Evolutionary conservation across 495 filamentous ascomycete genomes (phyloP).

Genomic region (Darksidea phi): DNA sequence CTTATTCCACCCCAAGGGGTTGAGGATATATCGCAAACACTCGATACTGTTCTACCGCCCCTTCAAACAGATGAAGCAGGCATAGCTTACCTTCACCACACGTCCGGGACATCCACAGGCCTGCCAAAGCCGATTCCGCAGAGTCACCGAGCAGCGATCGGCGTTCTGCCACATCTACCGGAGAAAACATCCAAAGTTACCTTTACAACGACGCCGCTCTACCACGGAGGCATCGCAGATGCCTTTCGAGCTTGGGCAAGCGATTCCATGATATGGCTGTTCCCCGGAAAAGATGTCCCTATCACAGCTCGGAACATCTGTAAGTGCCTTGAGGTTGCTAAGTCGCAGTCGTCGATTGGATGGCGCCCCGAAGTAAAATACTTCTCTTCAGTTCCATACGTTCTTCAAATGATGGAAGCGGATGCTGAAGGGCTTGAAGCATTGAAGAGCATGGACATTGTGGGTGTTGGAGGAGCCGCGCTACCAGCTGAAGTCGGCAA

Average conservation of each 20-base stretch:
- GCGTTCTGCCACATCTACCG: conserved; percentile 48
- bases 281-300: conserved; percentile 50
- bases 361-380: conserved; percentile 43
- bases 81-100: conserved; percentile 42
- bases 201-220: conserved; percentile 63
- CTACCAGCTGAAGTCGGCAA: conserved; percentile 50
- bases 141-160: conserved; percentile 51
- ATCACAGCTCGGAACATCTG: conserved; percentile 52
- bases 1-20: neutral
- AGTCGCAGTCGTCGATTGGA: conserved; percentile 1
- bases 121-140: conserved; percentile 56
- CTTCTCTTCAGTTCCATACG: conserved; percentile 59
- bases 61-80: neutral
- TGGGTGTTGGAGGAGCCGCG: conserved; percentile 60
- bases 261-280: conserved; percentile 54
- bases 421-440: conserved; percentile 41
- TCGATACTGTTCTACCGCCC: neutral
- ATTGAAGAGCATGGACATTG: conserved; percentile 52
- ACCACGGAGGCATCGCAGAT: conserved; percentile 61
- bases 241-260: conserved; percentile 56
- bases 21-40: neutral
- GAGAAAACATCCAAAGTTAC: conserved; percentile 33
- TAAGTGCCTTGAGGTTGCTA: conserved; percentile 39
- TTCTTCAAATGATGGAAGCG: conserved; percentile 51
- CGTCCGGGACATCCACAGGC: conserved; percentile 54